phyloP scores from a whole-genome alignment of 768 basidiomycete species.

The Hypholoma sublateritium region DNA sequence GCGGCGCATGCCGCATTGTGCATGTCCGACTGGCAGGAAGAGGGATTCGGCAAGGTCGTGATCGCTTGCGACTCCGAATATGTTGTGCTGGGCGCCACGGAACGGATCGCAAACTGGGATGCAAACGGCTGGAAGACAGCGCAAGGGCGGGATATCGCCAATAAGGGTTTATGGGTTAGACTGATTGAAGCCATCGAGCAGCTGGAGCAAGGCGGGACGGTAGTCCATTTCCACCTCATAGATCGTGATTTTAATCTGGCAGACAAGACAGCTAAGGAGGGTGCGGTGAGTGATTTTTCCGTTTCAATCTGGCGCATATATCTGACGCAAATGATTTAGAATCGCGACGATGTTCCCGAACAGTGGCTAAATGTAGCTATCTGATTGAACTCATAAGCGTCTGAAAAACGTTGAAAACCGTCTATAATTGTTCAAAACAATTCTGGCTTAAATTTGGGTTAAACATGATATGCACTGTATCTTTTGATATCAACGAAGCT shows the following conservation, averaged over 20 bases:
- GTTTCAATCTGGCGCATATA: neutral
- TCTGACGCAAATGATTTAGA: too few species aligned
- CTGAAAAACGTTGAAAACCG: too few species aligned
- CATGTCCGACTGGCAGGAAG: conserved; percentile 23
- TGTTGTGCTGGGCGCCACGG: conserved; percentile 7
- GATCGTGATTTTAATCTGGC: neutral
- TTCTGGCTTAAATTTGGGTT: too few species aligned
- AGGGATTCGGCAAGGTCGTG: conserved; percentile 29
- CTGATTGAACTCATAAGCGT: too few species aligned
- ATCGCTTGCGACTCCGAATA: conserved; percentile 31
- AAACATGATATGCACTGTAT: too few species aligned
- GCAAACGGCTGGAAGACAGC: conserved; percentile 14
- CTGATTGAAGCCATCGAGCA: neutral
- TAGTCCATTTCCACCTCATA: neutral
- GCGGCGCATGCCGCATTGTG: conserved; percentile 16
- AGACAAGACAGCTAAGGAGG: neutral
- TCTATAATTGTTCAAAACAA: too few species aligned
- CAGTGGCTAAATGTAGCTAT: too few species aligned
- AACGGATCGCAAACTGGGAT: conserved; percentile 1
- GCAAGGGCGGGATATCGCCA: neutral
- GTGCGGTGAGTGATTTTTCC: neutral
- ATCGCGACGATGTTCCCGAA: too few species aligned
- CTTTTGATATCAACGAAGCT: too few species aligned
- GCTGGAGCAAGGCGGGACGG: neutral
- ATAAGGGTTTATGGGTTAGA: neutral